phyloP scores from a whole-genome alignment of 176 grass and related monocot genomes.

The Thalia dealbata region DNA sequence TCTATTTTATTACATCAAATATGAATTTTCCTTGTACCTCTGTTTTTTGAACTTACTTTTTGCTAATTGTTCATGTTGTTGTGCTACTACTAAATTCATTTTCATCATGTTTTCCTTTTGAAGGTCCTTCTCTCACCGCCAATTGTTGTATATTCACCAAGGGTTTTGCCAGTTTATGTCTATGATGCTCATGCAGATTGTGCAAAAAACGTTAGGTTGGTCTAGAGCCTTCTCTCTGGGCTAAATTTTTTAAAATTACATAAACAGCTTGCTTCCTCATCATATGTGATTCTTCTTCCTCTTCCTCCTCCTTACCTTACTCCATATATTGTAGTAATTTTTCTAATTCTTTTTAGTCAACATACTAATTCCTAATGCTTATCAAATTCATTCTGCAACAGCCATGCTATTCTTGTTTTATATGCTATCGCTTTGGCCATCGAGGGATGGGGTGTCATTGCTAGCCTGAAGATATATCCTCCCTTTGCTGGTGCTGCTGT shows the following conservation, averaged over 20 bases:
- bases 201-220: slow-evolving; percentile 98
- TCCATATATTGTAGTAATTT: slow-evolving; percentile 10
- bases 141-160: slow-evolving; percentile 96
- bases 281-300: slow-evolving; percentile 4
- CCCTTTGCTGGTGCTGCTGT: slow-evolving; percentile 83
- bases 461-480: slow-evolving; percentile 78
- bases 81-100: neutral
- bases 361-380: slow-evolving; percentile 16
- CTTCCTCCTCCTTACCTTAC: slow-evolving; percentile 12
- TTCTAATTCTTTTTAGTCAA: slow-evolving; percentile 19
- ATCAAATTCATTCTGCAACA: slow-evolving; percentile 28
- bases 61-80: slow-evolving; percentile 8
- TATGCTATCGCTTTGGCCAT: slow-evolving; percentile 87
- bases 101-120: neutral
- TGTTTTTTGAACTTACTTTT: slow-evolving; percentile 2
- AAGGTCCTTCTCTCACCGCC: slow-evolving; percentile 95
- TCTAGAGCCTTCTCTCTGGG: slow-evolving; percentile 5
- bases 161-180: slow-evolving; percentile 93
- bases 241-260: slow-evolving; percentile 17
- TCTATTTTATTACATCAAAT: neutral
- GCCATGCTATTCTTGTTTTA: slow-evolving; percentile 85
- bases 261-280: neutral
- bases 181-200: slow-evolving; percentile 99
- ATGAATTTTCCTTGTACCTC: slow-evolving; percentile 6
- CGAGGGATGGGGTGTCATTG: slow-evolving; percentile 94